Evolutionary conservation across 495 filamentous ascomycete genomes (phyloP).

Genomic region (Astrocystis sublimbata): DNA sequence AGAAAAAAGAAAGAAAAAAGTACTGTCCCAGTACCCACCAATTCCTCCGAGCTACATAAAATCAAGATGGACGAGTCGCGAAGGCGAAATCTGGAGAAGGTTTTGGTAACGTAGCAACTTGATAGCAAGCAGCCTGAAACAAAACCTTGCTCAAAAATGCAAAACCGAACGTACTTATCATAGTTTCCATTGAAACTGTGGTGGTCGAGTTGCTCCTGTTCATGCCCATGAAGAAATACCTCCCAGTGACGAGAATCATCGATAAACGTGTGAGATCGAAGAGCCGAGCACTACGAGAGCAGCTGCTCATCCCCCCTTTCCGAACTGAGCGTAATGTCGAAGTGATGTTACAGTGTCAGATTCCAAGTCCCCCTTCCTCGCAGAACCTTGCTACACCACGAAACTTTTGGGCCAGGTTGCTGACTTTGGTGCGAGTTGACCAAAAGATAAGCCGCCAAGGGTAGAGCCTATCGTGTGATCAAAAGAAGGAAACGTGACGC

Average conservation of each 20-base stretch:
- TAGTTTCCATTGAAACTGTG: too few species aligned
- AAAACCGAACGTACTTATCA: too few species aligned
- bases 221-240: conserved; percentile 7
- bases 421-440: background rate
- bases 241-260: background rate
- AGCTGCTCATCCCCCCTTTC: background rate
- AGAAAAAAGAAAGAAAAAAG: too few species aligned
- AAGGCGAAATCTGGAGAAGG: too few species aligned
- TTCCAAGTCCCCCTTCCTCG: background rate
- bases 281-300: background rate
- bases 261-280: conserved; percentile 5
- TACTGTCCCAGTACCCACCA: too few species aligned
- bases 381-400: background rate
- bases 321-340: background rate
- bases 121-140: too few species aligned
- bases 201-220: too few species aligned
- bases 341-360: background rate
- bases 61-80: too few species aligned
- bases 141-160: too few species aligned
- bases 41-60: too few species aligned
- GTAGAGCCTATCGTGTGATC: conserved; percentile 12
- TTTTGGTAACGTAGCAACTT: too few species aligned
- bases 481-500: too few species aligned
- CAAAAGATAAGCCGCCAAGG: conserved; percentile 1
- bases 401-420: background rate